These are phyloP conservation scores for Rhodosorus marinus DNA, from an alignment of 23 red algal genomes.

Conservation along the genomic window DNA sequence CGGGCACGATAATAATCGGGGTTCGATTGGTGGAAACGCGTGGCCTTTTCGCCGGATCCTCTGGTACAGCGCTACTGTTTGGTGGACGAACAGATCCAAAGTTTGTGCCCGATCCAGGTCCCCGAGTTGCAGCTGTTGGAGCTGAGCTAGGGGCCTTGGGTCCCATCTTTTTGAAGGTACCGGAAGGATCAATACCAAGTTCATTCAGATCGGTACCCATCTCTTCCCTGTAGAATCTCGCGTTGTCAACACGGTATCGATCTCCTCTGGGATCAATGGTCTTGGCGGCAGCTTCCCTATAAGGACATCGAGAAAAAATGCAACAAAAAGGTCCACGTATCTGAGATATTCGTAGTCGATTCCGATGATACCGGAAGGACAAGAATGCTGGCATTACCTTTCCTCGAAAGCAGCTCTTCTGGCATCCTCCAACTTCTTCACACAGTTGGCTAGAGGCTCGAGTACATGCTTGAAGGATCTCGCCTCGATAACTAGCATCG, in stretches of 20 bases:
- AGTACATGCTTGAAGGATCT: no score
- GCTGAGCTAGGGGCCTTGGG: neutral
- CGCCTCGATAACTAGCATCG: no score
- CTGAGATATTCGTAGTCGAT: no score
- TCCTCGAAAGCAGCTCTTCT: no score
- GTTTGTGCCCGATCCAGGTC: neutral
- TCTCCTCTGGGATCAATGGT: constrained; percentile 58
- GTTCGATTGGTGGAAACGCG: neutral
- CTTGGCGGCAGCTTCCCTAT: neutral
- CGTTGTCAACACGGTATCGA: constrained; percentile 55
- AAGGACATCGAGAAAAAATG: no score
- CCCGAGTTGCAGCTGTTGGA: neutral
- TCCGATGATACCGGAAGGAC: no score
- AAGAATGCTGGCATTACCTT: no score
- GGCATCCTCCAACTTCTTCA: no score
- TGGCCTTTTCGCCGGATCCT: neutral
- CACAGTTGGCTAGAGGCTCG: no score
- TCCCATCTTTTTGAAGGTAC: constrained; percentile 27
- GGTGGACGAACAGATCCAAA: neutral
- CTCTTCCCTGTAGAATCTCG: constrained; percentile 59
- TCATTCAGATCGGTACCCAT: constrained; percentile 67
- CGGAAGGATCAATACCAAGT: constrained; percentile 73
- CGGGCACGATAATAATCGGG: neutral
- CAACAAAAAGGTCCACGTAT: no score
- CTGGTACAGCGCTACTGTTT: neutral